A percentile compares a stretch with the other conserved stretches of the same genome.
phyloP scores from a whole-genome alignment of 768 basidiomycete species.

The Rickenella mellea region DNA sequence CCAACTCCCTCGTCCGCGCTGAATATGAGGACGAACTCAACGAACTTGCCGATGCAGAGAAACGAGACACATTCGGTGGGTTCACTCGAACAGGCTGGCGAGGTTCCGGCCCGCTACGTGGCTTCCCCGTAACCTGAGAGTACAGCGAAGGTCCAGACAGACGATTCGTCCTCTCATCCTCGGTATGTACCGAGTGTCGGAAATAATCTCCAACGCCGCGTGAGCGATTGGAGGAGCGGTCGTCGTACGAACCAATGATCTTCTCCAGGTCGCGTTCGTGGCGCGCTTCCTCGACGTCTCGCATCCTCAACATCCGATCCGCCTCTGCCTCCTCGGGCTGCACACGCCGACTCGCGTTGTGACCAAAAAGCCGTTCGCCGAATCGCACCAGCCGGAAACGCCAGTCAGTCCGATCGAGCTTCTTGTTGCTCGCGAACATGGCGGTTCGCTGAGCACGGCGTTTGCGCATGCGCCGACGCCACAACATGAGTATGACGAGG shows the following conservation, averaged over 20 bases:
- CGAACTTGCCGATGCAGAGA: constrained; percentile 33
- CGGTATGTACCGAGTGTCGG: background rate
- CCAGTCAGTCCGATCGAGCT: constrained; percentile 45
- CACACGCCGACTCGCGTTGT: constrained; percentile 19
- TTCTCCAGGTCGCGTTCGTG: constrained; percentile 41
- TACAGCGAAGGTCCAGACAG: constrained; percentile 51
- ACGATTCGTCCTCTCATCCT: constrained; percentile 18
- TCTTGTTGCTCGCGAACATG: constrained; percentile 51
- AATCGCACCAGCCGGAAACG: constrained; percentile 44
- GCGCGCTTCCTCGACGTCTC: constrained; percentile 40
- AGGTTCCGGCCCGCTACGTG: constrained; percentile 55
- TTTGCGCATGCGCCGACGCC: constrained; percentile 62
- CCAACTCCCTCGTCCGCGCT: constrained; percentile 20
- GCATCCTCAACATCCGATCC: constrained; percentile 40
- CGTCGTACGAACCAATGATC: constrained; percentile 33
- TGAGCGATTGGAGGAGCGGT: constrained; percentile 25
- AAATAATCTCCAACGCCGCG: background rate
- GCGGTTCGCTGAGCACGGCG: constrained; percentile 59
- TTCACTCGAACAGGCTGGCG: constrained; percentile 55
- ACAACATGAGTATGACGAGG: constrained; percentile 52
- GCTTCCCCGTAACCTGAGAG: constrained; percentile 58
- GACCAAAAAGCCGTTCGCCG: constrained; percentile 51
- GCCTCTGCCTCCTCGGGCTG: constrained; percentile 22
- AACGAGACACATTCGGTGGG: constrained; percentile 32
- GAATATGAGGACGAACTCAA: constrained; percentile 22